Base-by-base conservation (phyloP, 768 basidiomycete genomes). In the Clavulina sp. region DNA sequence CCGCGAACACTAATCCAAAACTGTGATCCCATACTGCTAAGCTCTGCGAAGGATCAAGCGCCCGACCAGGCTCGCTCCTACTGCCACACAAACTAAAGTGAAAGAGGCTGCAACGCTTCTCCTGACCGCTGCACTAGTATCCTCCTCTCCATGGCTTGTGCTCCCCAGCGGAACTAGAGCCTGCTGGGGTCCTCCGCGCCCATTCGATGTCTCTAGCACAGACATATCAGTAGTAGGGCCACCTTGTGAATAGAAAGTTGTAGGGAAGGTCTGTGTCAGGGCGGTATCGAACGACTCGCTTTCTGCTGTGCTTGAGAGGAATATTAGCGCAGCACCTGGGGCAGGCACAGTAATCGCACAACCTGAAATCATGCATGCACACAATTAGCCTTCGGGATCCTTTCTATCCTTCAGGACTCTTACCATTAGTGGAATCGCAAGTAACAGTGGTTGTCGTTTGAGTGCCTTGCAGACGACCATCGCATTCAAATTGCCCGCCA, bases 171-270 rank as follows among this genome's bases (percentile, higher is more conserved):
- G 36, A 13, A 13, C 21, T 24, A 13, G 36, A 38, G 36, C 13
- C 26, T 56, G 57, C 5, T 31, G 54, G 9, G 58, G 53, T 18
- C 68, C 69, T 41, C 62, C 63, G 50, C 71, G 66, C 1, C 73
- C 84, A 59, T 86, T 87, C 41, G 75, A 76, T 6, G 75, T 79
- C 48, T 73, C 72, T n/a, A 86, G 63, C 1, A 71, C 70, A 3
- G 63, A 56, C 0, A 72, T 67, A 58, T 77, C 70, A n/a, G 82
- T 64, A 0, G 73, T 77, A 1, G 69, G 71, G 1, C 77, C 77
- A 54, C 65, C 64, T n/a, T n/a, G n/a, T 24, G 13, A 9, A 23
- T 36, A n/a, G 34, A 75, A 76, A 23, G 60, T 61, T n/a, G 63
- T 64, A 57, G 73, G 73, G 4, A 60, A 56, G 2, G 80, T 80